Percentiles rank a stretch among this genome's conserved stretches.
Conservation (phyloP, 1,139 yeast species). For the Candida labiduridarum region DNA sequence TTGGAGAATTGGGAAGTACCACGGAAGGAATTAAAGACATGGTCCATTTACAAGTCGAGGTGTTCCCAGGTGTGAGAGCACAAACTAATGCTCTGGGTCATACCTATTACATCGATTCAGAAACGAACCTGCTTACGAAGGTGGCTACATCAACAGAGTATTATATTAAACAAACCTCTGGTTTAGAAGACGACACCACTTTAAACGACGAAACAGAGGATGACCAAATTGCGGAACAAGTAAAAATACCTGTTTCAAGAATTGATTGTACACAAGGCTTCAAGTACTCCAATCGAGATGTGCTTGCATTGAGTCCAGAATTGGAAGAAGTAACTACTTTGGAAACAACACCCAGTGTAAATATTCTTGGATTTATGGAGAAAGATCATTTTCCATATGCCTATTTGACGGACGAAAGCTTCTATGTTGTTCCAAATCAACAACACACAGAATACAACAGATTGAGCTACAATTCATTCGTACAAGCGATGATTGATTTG, state of each 20-base stretch:
- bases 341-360: slow-evolving; percentile 52
- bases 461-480: slow-evolving; percentile 53
- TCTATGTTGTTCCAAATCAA: slow-evolving; percentile 52
- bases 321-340: slow-evolving; percentile 48
- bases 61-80: slow-evolving; percentile 62
- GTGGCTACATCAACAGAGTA: slow-evolving; percentile 26
- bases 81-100: slow-evolving; percentile 40
- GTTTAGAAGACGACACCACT: slow-evolving; percentile 8
- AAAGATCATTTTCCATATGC: slow-evolving; percentile 54
- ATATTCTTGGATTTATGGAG: slow-evolving; percentile 64
- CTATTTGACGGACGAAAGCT: slow-evolving; percentile 60
- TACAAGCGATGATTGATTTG: slow-evolving; percentile 52
- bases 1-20: slow-evolving; percentile 30
- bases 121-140: slow-evolving; percentile 11
- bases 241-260: background rate
- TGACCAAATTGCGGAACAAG: slow-evolving; percentile 6
- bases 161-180: slow-evolving; percentile 20
- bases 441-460: slow-evolving; percentile 38
- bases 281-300: slow-evolving; percentile 61
- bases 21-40: slow-evolving; percentile 15
- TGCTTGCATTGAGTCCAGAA: slow-evolving; percentile 39
- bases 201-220: slow-evolving; percentile 20
- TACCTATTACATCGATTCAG: slow-evolving; percentile 27
- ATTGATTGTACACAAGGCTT: slow-evolving; percentile 45
- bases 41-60: slow-evolving; percentile 51